phyloP scores from a whole-genome alignment of 768 basidiomycete genomes.

The Lactarius sanguifluus region DNA sequence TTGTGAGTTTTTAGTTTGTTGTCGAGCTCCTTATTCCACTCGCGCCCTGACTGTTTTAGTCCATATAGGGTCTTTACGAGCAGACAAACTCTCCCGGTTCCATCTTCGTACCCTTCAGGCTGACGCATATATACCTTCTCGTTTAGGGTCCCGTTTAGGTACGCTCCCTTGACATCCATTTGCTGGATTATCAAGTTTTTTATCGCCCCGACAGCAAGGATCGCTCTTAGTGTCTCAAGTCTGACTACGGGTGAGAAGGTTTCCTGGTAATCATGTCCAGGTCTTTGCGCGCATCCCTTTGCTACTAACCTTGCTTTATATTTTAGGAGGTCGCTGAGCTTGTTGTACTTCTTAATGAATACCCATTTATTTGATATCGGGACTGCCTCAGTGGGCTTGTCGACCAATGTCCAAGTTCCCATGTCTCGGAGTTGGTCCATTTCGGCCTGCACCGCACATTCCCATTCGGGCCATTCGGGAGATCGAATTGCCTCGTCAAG shows the following conservation, averaged over 20 bases:
- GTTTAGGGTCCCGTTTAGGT: background rate
- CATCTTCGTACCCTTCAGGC: background rate
- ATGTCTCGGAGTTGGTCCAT: background rate
- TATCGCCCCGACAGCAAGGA: background rate
- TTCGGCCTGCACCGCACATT: background rate
- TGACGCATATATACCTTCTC: background rate
- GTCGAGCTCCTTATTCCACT: background rate
- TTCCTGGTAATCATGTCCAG: background rate
- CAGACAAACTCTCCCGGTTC: background rate
- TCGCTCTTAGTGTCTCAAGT: background rate
- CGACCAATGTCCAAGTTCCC: background rate
- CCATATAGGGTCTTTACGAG: background rate
- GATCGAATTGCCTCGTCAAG: too few relatives aligned
- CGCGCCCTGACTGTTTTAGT: background rate
- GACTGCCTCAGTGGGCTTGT: rapidly evolving
- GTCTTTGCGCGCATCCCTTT: background rate
- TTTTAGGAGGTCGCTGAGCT: background rate
- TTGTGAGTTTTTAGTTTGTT: background rate
- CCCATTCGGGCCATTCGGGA: background rate
- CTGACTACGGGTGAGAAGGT: background rate
- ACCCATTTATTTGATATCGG: background rate
- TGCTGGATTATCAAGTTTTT: background rate
- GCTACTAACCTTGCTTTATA: background rate
- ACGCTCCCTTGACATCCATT: background rate
- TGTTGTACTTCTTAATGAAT: background rate